These are phyloP conservation scores for Aspergillus fumigatus DNA, from an alignment of 2,329 filamentous ascomycete genomes.

Conservation along the genomic window DNA sequence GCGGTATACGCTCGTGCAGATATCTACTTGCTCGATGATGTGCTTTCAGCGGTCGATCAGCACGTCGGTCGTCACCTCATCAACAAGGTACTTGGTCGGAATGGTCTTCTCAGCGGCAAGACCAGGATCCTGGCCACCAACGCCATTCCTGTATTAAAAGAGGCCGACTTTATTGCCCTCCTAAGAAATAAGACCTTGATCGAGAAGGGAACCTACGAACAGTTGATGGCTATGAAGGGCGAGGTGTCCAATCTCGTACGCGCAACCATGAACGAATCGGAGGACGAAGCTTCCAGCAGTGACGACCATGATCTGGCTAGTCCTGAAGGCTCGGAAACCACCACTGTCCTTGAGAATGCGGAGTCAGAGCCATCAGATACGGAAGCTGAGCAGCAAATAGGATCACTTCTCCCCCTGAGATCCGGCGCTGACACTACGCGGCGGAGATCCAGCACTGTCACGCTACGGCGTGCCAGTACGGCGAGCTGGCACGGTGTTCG, in stretches of 20 bases:
- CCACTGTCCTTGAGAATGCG: constrained; percentile 47
- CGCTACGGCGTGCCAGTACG: constrained; percentile 82
- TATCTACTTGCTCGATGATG: constrained; percentile 90
- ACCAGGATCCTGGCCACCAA: constrained; percentile 93
- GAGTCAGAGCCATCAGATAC: constrained; percentile 50
- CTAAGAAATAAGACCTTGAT: constrained; percentile 76
- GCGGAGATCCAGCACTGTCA: constrained; percentile 65
- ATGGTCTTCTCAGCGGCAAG: constrained; percentile 76
- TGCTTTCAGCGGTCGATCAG: constrained; percentile 94
- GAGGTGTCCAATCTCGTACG: constrained; percentile 80
- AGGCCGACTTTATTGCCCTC: constrained; percentile 84
- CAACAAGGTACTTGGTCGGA: constrained; percentile 82
- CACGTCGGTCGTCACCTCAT: constrained; percentile 95
- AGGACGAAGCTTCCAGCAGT: constrained; percentile 46
- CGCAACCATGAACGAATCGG: constrained; percentile 54
- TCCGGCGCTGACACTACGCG: constrained; percentile 55
- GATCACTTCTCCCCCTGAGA: constrained; percentile 73
- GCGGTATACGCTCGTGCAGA: constrained; percentile 97
- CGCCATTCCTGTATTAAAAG: constrained; percentile 82
- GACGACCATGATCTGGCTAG: constrained; percentile 57
- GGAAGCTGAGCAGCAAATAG: constrained; percentile 64
- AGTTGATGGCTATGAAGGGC: constrained; percentile 90
- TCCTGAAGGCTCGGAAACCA: constrained; percentile 63
- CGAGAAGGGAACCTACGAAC: constrained; percentile 84
- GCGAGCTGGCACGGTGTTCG: constrained; percentile 83